Conservation (phyloP, 805 yeast genomes). For the Yarrowia sp. region DNA sequence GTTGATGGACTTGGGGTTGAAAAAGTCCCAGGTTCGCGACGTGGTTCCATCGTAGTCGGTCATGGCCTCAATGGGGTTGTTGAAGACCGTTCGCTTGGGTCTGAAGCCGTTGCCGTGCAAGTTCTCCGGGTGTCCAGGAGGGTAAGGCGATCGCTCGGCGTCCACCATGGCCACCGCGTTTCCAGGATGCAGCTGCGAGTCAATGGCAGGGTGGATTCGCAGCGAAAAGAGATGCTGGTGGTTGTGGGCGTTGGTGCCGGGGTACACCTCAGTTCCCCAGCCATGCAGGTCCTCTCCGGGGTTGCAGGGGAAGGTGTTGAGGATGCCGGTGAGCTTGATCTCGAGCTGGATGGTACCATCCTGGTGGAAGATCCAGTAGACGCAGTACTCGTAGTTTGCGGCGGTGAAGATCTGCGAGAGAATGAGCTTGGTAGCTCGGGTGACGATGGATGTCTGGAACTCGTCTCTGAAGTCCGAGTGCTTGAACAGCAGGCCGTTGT, state of each 20-base stretch:
- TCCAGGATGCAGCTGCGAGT: conserved; percentile 54
- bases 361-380: conserved; percentile 83
- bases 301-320: conserved; percentile 72
- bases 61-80: conserved; percentile 57
- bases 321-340: conserved; percentile 79
- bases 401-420: conserved; percentile 85
- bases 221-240: conserved; percentile 84
- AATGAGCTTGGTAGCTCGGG: conserved; percentile 76
- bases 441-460: conserved; percentile 65
- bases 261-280: conserved; percentile 83
- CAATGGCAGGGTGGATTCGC: conserved; percentile 80
- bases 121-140: conserved; percentile 66
- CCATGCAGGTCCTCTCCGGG: conserved; percentile 69
- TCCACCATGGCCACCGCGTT: conserved; percentile 77
- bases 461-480: conserved; percentile 86
- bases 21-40: conserved; percentile 60
- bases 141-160: conserved; percentile 62
- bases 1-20: conserved; percentile 72
- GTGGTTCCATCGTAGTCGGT: conserved; percentile 66
- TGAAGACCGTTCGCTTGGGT: conserved; percentile 56
- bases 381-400: conserved; percentile 84
- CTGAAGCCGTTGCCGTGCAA: conserved; percentile 80
- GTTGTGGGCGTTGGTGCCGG: conserved; percentile 82
- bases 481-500: conserved; percentile 78
- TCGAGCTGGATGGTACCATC: conserved; percentile 84